phyloP scores from a whole-genome alignment of 352 stramenopile genomes.

The Phytopythium kandeliae region DNA sequence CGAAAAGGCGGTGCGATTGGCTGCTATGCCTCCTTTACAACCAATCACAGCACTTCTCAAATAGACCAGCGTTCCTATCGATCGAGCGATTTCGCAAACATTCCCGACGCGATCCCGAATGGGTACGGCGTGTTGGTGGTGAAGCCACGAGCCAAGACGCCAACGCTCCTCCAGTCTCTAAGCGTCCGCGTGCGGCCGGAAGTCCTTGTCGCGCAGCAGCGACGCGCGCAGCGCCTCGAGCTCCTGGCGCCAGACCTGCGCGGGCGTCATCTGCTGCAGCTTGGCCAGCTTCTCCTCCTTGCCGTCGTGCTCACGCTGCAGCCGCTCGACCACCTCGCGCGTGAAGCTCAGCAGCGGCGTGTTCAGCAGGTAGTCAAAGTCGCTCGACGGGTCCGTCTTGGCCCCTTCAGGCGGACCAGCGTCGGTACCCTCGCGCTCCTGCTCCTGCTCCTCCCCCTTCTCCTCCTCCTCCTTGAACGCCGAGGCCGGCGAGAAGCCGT shows the following conservation, averaged over 20 bases:
- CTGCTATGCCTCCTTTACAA: no score
- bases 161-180: slow-evolving; percentile 1
- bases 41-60: no score
- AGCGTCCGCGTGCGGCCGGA: slow-evolving; percentile 13
- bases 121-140: no score
- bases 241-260: slow-evolving; percentile 86
- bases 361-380: slow-evolving; percentile 98
- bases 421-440: slow-evolving; percentile 12
- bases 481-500: slow-evolving; percentile 41
- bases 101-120: no score
- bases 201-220: slow-evolving; percentile 68
- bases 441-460: neutral
- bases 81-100: no score
- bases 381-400: slow-evolving; percentile 30
- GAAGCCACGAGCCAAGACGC: no score
- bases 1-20: no score
- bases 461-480: slow-evolving; percentile 37
- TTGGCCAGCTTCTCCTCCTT: slow-evolving; percentile 87
- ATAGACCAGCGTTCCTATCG: no score
- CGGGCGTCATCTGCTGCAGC: slow-evolving; percentile 79
- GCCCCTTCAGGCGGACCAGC: slow-evolving; percentile 12
- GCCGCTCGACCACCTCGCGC: slow-evolving; percentile 90
- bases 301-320: slow-evolving; percentile 87
- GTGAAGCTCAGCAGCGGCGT: slow-evolving; percentile 98
- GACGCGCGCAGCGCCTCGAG: slow-evolving; percentile 45